Evolutionary conservation across 257 asterid genomes (phyloP).

Genomic region (Capsicum chinense): DNA sequence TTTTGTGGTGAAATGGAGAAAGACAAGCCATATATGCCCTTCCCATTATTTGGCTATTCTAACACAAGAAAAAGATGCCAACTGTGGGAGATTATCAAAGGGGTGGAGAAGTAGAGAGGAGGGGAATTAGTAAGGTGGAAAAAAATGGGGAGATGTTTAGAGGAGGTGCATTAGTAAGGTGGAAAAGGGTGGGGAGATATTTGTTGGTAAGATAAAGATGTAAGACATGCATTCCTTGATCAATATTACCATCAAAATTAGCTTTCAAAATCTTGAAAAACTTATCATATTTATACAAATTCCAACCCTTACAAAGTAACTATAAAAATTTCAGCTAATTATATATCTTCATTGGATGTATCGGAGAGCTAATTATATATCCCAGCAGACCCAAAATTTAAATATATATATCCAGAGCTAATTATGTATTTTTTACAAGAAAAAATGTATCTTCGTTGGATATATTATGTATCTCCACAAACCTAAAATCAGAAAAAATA

Average conservation of each 20-base stretch:
- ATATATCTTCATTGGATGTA: too few relatives aligned
- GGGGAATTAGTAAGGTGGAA: background rate
- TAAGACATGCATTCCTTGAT: background rate
- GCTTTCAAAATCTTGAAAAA: background rate
- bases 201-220: background rate
- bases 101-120: conserved; percentile 10
- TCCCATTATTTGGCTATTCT: conserved; percentile 13
- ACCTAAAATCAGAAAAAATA: too few relatives aligned
- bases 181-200: too few relatives aligned
- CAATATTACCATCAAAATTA: conserved; percentile 14
- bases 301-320: too few relatives aligned
- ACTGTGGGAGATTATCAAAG: conserved; percentile 8
- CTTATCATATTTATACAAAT: too few relatives aligned
- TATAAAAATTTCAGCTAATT: too few relatives aligned
- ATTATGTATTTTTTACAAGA: too few relatives aligned
- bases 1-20: conserved; percentile 23
- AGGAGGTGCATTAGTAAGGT: background rate
- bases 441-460: too few relatives aligned
- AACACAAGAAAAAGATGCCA: background rate
- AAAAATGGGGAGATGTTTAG: background rate
- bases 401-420: too few relatives aligned
- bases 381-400: too few relatives aligned
- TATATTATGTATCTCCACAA: too few relatives aligned
- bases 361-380: too few relatives aligned
- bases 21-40: conserved; percentile 29